These are phyloP conservation scores for Chaetomium olivaceum DNA, from an alignment of 2,329 filamentous ascomycete species.

Conservation along the genomic window DNA sequence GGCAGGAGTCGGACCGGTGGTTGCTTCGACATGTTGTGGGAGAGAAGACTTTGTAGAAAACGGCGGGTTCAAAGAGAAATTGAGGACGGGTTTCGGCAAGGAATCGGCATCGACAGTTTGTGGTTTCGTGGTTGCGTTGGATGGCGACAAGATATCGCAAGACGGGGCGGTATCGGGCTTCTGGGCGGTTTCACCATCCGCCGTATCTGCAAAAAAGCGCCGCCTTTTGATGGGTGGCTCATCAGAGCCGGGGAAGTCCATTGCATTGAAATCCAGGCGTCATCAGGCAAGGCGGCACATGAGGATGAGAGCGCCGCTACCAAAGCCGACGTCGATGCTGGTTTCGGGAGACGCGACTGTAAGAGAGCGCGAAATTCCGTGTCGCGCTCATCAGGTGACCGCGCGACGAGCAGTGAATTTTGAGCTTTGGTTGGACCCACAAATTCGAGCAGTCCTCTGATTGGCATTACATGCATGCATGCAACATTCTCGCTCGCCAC, in stretches of 20 bases:
- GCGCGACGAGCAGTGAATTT: constrained; percentile 15
- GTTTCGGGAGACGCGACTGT: constrained; percentile 29
- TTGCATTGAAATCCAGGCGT: constrained; percentile 15
- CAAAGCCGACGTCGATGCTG: background rate
- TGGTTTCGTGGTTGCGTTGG: constrained; percentile 7
- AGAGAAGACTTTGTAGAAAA: background rate
- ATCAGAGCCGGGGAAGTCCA: constrained; percentile 28
- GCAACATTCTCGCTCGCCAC: too few species aligned
- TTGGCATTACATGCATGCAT: constrained; percentile 14
- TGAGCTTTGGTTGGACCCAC: background rate
- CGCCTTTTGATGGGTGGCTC: constrained; percentile 51
- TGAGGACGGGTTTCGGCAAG: background rate
- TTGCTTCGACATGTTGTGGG: constrained; percentile 2
- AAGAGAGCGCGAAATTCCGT: constrained; percentile 30
- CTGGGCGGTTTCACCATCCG: constrained; percentile 33
- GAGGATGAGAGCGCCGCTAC: background rate
- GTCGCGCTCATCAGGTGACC: constrained; percentile 31
- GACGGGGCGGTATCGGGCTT: constrained; percentile 18
- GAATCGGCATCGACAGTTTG: background rate
- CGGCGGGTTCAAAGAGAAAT: background rate
- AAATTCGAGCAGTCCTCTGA: constrained; percentile 5
- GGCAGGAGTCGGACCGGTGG: background rate
- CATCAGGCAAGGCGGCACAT: background rate
- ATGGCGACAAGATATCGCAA: background rate
- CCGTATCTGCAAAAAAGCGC: constrained; percentile 47